Base-by-base conservation (phyloP, 352 stramenopile genomes). In the Phytopythium ostracodes region DNA sequence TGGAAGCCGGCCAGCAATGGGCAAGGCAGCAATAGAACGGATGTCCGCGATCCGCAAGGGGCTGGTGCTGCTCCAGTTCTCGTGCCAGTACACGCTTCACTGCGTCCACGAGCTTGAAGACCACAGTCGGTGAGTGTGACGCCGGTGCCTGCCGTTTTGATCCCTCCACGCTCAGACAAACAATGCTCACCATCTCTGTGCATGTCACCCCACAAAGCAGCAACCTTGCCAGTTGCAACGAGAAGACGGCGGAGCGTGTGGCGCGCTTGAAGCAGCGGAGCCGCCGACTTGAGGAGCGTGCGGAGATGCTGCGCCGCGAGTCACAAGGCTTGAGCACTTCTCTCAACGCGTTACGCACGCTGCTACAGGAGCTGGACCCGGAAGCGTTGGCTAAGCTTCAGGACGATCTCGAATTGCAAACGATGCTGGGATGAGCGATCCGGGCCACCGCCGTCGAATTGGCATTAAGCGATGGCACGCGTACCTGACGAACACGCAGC, bases 81-180 rank as follows among this genome's bases (percentile, higher is more conserved):
- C 82, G 2, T 89, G 80, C 20, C 82, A 91, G 56, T 91, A 91
- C 55, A 66, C 76, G n/a, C 58, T 62, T 18, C 69, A 84, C 47
- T 88, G 75, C 33, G 59, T 72, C 6, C 50, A 66, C 2, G 43
- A 64, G 11, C 66, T 91, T 9, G 60, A 85, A 14, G 58, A 59
- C 27, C 58, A 76, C 60, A 62, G 52, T 3, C 74, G 64, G 81
- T 88, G 31, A 25, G 22, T 59, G 15, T 0, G 22, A 11, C 2
- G 7, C 2, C 42, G 42, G 25, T 25, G 42, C 42, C 10, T 8
- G 29, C 29, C 7, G 7, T 33, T 8, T 33, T 33, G 29, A 3
- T 33, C 42, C 47, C 18, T 33, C 12, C 17, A 15, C 20, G 25
- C 12, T 3, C 46, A 36, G 14, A 24, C 25, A n/a, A 50, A 9